Base-by-base conservation (phyloP, 345 rosid species). In the Sapria himalayana region DNA sequence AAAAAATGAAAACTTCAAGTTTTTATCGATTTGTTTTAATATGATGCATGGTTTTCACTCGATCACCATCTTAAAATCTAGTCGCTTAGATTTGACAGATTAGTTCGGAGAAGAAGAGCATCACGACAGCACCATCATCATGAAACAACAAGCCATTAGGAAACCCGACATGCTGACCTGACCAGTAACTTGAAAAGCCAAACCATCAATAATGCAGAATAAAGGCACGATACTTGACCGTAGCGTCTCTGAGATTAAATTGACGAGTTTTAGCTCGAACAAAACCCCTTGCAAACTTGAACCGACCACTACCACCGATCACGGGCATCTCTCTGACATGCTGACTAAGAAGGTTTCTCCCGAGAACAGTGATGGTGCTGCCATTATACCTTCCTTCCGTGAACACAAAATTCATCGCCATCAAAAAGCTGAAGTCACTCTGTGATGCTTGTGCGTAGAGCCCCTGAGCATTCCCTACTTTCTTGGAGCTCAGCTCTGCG, bases 381-480 rank as follows among this genome's bases (percentile, higher is more conserved):
- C 81, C 89, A 9, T 74, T 77, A 33, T 77, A 78, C 49, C 70
- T 70, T 8, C 81, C 91, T 39, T 70, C 71, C 33, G 56, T 39
- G 45, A 81, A 81, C 14, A 60, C 75, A 23, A 81, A 70, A 33
- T 78, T 78, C 85, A 70, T 70, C 3, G 67, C 67, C 82, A 82
- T 73, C 1, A 82, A 21, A 39, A 82, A 54, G 0, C 77, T 75
- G 10, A 66, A 1, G 42, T 73, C 78, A 25, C 74, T 55, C 37
- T 72, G 76, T 1, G 66, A 58, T 4, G 92, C 65, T 9, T 51
- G 48, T 0, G 77, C 63, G 36, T 78, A 82, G 14, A 82, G 56
- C 33, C 94, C 94, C 22, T 82, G 92, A 0, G 94, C 92, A 29
- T 59, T 70, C 0, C 85, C 94, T 29, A 82, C 67, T 42, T 72